A percentile compares a stretch with the other conserved stretches of the same genome.
These are phyloP conservation scores for Irineochytrium annulatum DNA, from an alignment of 192 early-diverging fungal species.

Conservation along the genomic window DNA sequence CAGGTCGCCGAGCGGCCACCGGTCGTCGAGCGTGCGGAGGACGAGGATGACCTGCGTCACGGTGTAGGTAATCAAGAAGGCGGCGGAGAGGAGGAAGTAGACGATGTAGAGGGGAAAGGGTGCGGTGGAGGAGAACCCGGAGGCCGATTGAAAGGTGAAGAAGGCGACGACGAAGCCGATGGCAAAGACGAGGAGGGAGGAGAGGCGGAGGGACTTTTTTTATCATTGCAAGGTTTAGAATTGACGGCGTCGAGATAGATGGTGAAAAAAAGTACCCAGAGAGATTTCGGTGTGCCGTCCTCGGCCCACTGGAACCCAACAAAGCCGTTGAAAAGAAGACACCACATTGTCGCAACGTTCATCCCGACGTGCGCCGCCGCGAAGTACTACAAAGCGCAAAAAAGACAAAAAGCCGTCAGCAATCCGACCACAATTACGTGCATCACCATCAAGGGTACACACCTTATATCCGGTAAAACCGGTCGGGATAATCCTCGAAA, in stretches of 20 bases:
- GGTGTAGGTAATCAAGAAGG: constrained; percentile 79
- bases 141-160: constrained; percentile 71
- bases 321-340: constrained; percentile 89
- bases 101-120: constrained; percentile 81
- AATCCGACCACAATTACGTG: neutral
- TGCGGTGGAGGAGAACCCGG: constrained; percentile 53
- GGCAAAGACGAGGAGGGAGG: constrained; percentile 75
- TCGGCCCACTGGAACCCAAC: constrained; percentile 96
- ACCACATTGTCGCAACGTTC: constrained; percentile 86
- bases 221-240: constrained; percentile 9
- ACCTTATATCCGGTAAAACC: constrained; percentile 69
- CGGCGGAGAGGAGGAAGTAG: constrained; percentile 82
- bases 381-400: constrained; percentile 61
- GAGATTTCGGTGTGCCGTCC: constrained; percentile 87
- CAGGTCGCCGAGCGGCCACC: constrained; percentile 93
- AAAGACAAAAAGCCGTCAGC: neutral
- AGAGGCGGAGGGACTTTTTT: constrained; percentile 74
- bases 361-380: constrained; percentile 76
- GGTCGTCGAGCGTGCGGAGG: constrained; percentile 89
- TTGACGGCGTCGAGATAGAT: neutral
- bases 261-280: constrained; percentile 77
- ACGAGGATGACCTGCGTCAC: constrained; percentile 91
- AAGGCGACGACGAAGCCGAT: constrained; percentile 75
- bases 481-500: constrained; percentile 89
- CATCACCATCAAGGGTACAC: neutral